Evolutionary conservation across 345 rosid species (phyloP).

Genomic region (Eucalyptus cladocalyx): DNA sequence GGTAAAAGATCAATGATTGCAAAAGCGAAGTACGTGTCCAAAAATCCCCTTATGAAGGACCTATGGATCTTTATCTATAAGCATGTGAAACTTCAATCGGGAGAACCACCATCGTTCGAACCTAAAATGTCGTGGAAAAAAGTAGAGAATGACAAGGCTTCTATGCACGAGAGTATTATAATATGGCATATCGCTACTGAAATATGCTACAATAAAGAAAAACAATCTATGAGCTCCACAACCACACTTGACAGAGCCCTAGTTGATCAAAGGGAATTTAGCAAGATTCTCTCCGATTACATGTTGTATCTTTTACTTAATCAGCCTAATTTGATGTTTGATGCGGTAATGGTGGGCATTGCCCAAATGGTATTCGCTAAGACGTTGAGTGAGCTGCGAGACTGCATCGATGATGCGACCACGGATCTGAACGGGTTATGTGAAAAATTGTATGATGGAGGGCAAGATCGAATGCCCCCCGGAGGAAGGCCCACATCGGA

Average conservation of each 20-base stretch:
- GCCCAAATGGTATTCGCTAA: fast-evolving
- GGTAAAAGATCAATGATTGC: neutral
- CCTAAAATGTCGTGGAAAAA: no score
- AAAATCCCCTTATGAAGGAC: fast-evolving
- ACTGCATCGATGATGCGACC: neutral
- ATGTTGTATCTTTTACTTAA: neutral
- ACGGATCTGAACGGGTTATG: neutral
- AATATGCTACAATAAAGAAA: neutral
- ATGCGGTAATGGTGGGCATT: fast-evolving
- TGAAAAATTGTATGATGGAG: fast-evolving
- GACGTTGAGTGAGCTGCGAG: fast-evolving
- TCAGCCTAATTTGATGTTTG: neutral
- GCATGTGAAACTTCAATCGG: no score
- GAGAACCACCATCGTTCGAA: fast-evolving
- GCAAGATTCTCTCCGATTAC: neutral
- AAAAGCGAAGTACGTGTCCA: neutral
- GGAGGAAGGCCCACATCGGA: fast-evolving
- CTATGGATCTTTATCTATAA: neutral
- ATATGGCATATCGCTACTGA: fast-evolving
- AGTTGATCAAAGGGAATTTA: neutral
- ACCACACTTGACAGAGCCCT: no score
- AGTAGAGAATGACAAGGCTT: no score
- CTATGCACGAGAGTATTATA: fast-evolving
- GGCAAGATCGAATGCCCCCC: no score
- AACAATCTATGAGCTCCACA: no score